A percentile compares a stretch with the other conserved stretches of the same genome.
These are phyloP conservation scores for Cordyceps cateniannulata DNA, from an alignment of 2,329 filamentous ascomycete species.

Conservation along the genomic window DNA sequence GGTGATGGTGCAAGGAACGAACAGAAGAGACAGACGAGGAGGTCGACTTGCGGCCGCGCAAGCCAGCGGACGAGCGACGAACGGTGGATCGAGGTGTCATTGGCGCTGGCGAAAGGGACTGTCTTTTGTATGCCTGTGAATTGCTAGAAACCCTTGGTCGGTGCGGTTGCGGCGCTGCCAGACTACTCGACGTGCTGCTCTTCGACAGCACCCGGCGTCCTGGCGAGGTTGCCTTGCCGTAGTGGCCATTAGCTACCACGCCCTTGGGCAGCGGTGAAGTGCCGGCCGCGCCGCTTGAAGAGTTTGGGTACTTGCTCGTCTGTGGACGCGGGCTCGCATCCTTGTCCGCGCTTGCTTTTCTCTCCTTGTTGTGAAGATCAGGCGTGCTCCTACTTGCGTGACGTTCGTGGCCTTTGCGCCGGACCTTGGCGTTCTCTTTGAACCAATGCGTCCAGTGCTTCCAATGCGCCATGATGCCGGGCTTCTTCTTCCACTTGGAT, in stretches of 20 bases:
- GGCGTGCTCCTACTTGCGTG: conserved; percentile 53
- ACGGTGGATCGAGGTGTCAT: conserved; percentile 83
- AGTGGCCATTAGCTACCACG: conserved; percentile 45
- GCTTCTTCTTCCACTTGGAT: conserved; percentile 48
- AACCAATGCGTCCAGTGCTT: conserved; percentile 61
- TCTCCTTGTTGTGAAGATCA: conserved; percentile 47
- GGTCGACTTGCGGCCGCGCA: conserved; percentile 89
- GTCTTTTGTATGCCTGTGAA: conserved; percentile 53
- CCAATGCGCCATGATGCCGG: conserved; percentile 54
- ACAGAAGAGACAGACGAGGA: conserved; percentile 93
- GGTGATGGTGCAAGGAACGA: conserved; percentile 80
- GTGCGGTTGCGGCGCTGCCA: conserved; percentile 22
- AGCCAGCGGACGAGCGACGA: conserved; percentile 72
- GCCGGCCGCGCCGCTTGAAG: conserved; percentile 26
- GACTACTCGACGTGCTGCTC: conserved; percentile 19
- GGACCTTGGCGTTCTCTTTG: conserved; percentile 51
- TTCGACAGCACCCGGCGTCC: conserved; percentile 16
- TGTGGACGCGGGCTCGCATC: conserved; percentile 53
- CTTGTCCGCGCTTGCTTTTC: conserved; percentile 36
- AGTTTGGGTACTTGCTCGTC: conserved; percentile 49
- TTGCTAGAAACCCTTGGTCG: conserved; percentile 25
- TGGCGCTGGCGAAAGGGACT: conserved; percentile 79
- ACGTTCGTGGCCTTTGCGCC: conserved; percentile 42
- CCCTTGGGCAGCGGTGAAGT: conserved; percentile 44
- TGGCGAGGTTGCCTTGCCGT: conserved; percentile 21